Percentiles rank a stretch among this genome's conserved stretches.
Conservation (phyloP, 495 filamentous ascomycete genomes). For the Xylaria acuta region DNA sequence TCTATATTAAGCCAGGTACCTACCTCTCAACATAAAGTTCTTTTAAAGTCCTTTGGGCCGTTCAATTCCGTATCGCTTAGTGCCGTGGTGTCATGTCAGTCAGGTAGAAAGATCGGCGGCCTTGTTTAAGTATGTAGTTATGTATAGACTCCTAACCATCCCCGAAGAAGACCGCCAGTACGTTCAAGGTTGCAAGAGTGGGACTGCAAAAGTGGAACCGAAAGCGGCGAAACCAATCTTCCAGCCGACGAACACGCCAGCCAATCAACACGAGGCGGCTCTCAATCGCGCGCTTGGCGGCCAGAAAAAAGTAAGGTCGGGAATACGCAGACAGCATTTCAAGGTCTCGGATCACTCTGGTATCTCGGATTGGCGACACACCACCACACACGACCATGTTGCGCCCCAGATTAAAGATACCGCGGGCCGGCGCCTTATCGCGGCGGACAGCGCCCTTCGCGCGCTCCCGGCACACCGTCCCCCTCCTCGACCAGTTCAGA, state of each 20-base stretch:
- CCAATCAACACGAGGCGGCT: slow-evolving; percentile 33
- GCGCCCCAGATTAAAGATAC: slow-evolving; percentile 55
- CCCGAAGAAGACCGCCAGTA: too few species aligned
- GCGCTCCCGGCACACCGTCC: slow-evolving; percentile 59
- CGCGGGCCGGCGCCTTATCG: slow-evolving; percentile 37
- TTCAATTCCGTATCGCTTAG: not conserved
- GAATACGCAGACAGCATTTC: not conserved
- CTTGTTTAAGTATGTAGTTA: too few species aligned
- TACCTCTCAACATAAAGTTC: not conserved
- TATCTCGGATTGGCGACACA: slow-evolving; percentile 29
- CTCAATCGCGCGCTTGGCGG: slow-evolving; percentile 15
- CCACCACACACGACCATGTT: slow-evolving; percentile 43
- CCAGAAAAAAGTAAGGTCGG: slow-evolving; percentile 34
- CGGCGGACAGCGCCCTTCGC: slow-evolving; percentile 28
- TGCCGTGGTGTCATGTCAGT: not conserved
- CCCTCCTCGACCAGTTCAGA: slow-evolving; percentile 62
- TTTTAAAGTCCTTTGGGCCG: not conserved
- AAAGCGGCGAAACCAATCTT: slow-evolving; percentile 38
- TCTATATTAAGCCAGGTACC: not conserved
- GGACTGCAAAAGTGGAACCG: not conserved
- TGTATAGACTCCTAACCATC: too few species aligned
- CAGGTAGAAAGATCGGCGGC: not conserved
- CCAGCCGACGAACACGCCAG: slow-evolving; percentile 22
- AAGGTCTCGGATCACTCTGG: not conserved
- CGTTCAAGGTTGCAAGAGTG: too few species aligned